Evolutionary conservation across 441 rosid species (phyloP).

Genomic region (Gossypium davidsonii): DNA sequence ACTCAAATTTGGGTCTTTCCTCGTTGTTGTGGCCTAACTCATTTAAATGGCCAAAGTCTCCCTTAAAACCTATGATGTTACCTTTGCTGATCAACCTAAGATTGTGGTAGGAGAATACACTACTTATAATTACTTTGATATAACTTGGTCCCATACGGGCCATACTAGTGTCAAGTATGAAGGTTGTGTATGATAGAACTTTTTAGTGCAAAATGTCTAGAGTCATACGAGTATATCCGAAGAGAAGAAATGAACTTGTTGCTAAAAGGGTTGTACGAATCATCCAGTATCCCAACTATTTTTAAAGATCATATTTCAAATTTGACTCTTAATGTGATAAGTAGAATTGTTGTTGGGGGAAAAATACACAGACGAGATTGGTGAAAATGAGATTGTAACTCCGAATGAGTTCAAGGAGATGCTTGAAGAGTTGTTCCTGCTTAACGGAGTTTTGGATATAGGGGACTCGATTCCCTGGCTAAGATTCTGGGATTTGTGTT

Average conservation of each 20-base stretch:
- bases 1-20: constrained; percentile 28
- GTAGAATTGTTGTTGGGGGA: constrained; percentile 42
- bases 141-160: constrained; percentile 44
- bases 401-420: constrained; percentile 54
- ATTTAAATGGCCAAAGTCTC: constrained; percentile 29
- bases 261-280: constrained; percentile 9
- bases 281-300: background rate
- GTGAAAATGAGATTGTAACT: constrained; percentile 25
- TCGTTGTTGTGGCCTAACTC: constrained; percentile 28
- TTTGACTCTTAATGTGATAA: constrained; percentile 32
- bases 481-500: constrained; percentile 18
- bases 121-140: constrained; percentile 30
- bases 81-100: constrained; percentile 26
- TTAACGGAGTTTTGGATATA: constrained; percentile 48
- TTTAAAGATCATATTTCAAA: constrained; percentile 31
- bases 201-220: constrained; percentile 31
- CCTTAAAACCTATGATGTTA: constrained; percentile 31
- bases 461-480: constrained; percentile 43
- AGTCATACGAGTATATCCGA: constrained; percentile 39
- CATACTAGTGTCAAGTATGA: constrained; percentile 37
- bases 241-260: constrained; percentile 25
- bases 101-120: constrained; percentile 36
- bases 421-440: constrained; percentile 53
- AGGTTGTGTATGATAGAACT: constrained; percentile 31
- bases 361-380: constrained; percentile 26